phyloP scores from a whole-genome alignment of 257 asterid genomes.

The Nicotiana tomentosiformis region DNA sequence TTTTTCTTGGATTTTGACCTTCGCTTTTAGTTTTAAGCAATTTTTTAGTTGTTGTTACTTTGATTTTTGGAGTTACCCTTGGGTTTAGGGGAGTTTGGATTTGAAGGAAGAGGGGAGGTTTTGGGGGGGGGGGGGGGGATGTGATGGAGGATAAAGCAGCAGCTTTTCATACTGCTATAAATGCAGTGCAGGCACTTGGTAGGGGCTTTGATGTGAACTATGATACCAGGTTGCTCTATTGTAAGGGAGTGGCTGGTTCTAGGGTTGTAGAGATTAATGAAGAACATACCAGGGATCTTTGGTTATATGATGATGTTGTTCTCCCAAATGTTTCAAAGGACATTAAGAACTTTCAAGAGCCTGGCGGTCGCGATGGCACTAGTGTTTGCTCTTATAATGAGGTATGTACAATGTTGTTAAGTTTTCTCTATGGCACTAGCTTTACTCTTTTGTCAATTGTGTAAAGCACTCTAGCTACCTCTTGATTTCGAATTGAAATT shows the following conservation, averaged over 20 bases:
- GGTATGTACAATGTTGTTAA: slow-evolving; percentile 27
- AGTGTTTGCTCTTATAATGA: slow-evolving; percentile 64
- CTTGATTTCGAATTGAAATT: not conserved
- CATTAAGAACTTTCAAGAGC: slow-evolving; percentile 37
- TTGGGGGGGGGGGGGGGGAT: slow-evolving; percentile 44
- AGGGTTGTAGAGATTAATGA: slow-evolving; percentile 67
- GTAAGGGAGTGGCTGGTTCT: slow-evolving; percentile 75
- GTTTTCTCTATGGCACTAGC: not conserved
- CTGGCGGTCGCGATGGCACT: slow-evolving; percentile 59
- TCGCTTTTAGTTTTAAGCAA: too few relatives aligned
- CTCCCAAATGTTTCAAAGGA: slow-evolving; percentile 72
- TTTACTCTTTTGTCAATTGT: not conserved
- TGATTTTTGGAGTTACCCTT: not conserved
- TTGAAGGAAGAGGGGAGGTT: slow-evolving; percentile 10
- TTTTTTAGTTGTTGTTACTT: not conserved
- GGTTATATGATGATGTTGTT: slow-evolving; percentile 50
- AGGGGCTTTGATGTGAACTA: slow-evolving; percentile 86
- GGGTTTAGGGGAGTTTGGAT: not conserved
- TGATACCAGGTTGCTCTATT: slow-evolving; percentile 81
- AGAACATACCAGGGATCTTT: slow-evolving; percentile 59
- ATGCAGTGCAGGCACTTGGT: slow-evolving; percentile 75
- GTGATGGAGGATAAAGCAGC: slow-evolving; percentile 83
- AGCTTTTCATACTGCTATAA: slow-evolving; percentile 69
- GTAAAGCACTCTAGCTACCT: not conserved
- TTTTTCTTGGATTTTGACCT: too few relatives aligned